Conservation (phyloP, 331 rosid species). For the Telfairia occidentalis region DNA sequence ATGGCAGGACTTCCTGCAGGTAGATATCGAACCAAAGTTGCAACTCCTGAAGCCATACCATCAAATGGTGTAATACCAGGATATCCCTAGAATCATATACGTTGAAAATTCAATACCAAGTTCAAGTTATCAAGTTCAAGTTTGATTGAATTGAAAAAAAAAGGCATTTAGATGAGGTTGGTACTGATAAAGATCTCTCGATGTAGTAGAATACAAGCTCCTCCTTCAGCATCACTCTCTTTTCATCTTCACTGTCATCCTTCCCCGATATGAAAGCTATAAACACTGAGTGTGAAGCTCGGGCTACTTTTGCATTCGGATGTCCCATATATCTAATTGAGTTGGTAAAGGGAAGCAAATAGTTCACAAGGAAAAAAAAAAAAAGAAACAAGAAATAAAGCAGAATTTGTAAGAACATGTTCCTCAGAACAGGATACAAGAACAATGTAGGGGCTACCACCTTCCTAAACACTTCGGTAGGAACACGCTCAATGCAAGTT, state of each 20-base stretch:
- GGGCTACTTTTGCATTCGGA: conserved; percentile 70
- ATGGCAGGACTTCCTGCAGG: conserved; percentile 92
- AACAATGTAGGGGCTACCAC: conserved; percentile 64
- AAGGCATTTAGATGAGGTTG: neutral
- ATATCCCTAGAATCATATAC: conserved; percentile 48
- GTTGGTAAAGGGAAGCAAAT: conserved; percentile 27
- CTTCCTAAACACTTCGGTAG: conserved; percentile 41
- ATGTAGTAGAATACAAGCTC: conserved; percentile 78
- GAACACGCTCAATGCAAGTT: conserved; percentile 60
- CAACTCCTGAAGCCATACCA: conserved; percentile 91
- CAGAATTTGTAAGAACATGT: conserved; percentile 5
- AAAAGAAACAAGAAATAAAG: neutral
- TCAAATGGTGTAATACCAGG: conserved; percentile 84
- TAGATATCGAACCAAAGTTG: conserved; percentile 62
- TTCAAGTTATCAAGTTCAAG: neutral
- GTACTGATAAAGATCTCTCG: conserved; percentile 67
- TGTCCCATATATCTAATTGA: conserved; percentile 75
- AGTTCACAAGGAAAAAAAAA: conserved; percentile 5
- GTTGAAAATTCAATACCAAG: conserved; percentile 5
- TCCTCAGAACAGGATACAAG: conserved; percentile 61
- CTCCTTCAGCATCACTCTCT: conserved; percentile 51
- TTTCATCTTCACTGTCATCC: conserved; percentile 39
- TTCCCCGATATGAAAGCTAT: conserved; percentile 50
- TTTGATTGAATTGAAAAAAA: neutral
- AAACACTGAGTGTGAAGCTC: conserved; percentile 77